phyloP scores from a whole-genome alignment of 1,284 basidiomycete genomes.

The Moniliophthora roreri region DNA sequence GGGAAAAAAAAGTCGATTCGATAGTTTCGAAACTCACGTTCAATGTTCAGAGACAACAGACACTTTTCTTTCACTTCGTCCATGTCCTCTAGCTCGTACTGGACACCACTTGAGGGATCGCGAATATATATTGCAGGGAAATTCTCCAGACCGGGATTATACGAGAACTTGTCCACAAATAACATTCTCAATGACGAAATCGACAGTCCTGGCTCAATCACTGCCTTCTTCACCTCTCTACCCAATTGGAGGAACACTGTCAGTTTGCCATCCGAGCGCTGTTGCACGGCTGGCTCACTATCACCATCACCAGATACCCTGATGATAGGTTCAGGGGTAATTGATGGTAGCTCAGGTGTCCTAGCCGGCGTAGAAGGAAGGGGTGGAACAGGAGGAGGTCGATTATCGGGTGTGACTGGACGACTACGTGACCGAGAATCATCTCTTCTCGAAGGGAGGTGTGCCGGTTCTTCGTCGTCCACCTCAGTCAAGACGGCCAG shows the following conservation, averaged over 20 bases:
- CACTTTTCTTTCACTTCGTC: conserved; percentile 91
- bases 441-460: conserved; percentile 19
- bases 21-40: conserved; percentile 72
- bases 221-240: conserved; percentile 88
- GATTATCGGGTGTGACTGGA: conserved; percentile 33
- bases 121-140: conserved; percentile 97
- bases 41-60: conserved; percentile 90
- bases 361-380: conserved; percentile 35
- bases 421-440: conserved; percentile 28
- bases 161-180: conserved; percentile 95
- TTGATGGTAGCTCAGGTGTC: conserved; percentile 31
- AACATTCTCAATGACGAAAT: conserved; percentile 78
- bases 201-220: conserved; percentile 69
- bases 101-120: conserved; percentile 87
- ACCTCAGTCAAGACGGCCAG: conserved; percentile 69
- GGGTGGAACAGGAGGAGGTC: conserved; percentile 49
- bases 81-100: conserved; percentile 95
- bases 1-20: conserved; percentile 5
- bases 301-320: neutral
- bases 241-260: conserved; percentile 90
- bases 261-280: conserved; percentile 37
- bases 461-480: conserved; percentile 52
- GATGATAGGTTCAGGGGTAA: conserved; percentile 21
- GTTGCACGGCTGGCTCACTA: conserved; percentile 11
- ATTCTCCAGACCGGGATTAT: conserved; percentile 90